A percentile compares a stretch with the other conserved stretches of the same genome.
Evolutionary conservation across 1,284 basidiomycete species (phyloP).

Genomic region (Tylopilus sp.): DNA sequence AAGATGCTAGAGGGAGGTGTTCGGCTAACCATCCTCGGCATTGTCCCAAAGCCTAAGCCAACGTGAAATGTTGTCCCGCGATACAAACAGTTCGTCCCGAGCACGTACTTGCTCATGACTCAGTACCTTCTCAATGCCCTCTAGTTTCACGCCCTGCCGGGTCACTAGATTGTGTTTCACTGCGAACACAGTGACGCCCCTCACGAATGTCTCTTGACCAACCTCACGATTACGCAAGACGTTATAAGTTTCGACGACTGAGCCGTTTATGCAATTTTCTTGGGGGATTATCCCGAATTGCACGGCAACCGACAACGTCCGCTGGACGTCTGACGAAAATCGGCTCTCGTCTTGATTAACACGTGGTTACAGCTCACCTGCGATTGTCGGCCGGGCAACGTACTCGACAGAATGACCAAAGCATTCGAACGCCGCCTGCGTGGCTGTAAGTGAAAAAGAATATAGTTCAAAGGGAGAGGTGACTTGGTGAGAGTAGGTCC

Average conservation of each 20-base stretch:
- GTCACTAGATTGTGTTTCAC: slow-evolving; percentile 69
- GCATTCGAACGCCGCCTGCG: slow-evolving; percentile 55
- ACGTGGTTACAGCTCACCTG: slow-evolving; percentile 37
- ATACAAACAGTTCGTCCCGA: background rate
- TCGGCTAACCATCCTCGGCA: slow-evolving; percentile 55
- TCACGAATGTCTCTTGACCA: slow-evolving; percentile 46
- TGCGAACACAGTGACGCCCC: slow-evolving; percentile 53
- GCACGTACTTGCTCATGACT: slow-evolving; percentile 72
- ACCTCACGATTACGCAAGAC: slow-evolving; percentile 43
- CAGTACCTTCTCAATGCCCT: slow-evolving; percentile 52
- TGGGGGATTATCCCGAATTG: slow-evolving; percentile 63
- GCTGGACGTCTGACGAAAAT: slow-evolving; percentile 50
- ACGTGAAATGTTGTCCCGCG: slow-evolving; percentile 1
- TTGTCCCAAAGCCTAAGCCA: slow-evolving; percentile 68
- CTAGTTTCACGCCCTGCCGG: slow-evolving; percentile 49
- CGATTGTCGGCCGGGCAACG: slow-evolving; percentile 50
- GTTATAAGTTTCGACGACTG: slow-evolving; percentile 73
- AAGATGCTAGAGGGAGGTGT: slow-evolving; percentile 49
- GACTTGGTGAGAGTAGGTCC: slow-evolving; percentile 78
- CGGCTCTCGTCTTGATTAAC: background rate
- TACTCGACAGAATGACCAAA: slow-evolving; percentile 56
- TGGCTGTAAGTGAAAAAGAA: slow-evolving; percentile 3
- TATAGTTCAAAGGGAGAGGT: slow-evolving; percentile 3
- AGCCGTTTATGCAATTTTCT: slow-evolving; percentile 72
- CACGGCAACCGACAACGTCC: slow-evolving; percentile 41